phyloP scores from a whole-genome alignment of 2,329 filamentous ascomycete genomes.

The Alternaria tenuissima region DNA sequence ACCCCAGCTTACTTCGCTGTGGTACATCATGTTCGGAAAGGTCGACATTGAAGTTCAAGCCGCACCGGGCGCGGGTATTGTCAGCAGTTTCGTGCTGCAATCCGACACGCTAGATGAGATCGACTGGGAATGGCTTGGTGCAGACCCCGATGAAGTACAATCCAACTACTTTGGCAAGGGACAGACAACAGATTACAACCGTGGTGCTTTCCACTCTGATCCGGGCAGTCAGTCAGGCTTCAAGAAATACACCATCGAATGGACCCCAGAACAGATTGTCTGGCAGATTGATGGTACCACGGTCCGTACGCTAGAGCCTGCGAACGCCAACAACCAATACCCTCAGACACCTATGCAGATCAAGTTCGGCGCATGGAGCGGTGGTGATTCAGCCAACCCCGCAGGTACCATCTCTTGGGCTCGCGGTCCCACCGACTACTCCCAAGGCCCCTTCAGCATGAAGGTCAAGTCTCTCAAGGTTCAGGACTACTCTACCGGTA shows the following conservation, averaged over 20 bases:
- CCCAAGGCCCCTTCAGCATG: constrained; percentile 85
- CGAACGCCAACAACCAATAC: constrained; percentile 78
- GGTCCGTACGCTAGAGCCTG: constrained; percentile 76
- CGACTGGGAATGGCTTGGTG: constrained; percentile 95
- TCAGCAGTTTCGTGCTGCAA: constrained; percentile 89
- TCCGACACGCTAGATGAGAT: constrained; percentile 95
- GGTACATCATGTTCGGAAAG: constrained; percentile 99
- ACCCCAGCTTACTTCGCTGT: constrained; percentile 85
- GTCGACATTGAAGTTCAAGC: constrained; percentile 87
- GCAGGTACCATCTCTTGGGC: constrained; percentile 90
- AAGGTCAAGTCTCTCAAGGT: constrained; percentile 77
- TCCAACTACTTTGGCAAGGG: constrained; percentile 89
- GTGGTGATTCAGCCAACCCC: constrained; percentile 82
- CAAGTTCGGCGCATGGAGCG: constrained; percentile 91
- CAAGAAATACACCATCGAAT: constrained; percentile 90
- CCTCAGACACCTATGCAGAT: constrained; percentile 96
- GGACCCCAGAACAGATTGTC: constrained; percentile 83
- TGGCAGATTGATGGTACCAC: constrained; percentile 85
- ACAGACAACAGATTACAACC: constrained; percentile 82
- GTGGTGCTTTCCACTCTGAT: constrained; percentile 79
- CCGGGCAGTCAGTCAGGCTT: constrained; percentile 74
- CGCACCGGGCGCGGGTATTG: constrained; percentile 88
- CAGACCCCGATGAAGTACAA: constrained; percentile 79
- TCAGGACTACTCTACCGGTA: constrained; percentile 92
- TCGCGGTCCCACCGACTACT: constrained; percentile 84